Percentiles rank a stretch among this genome's conserved stretches.
Conservation (phyloP, 192 early-diverging fungal species). For the Coemansia reversa region DNA sequence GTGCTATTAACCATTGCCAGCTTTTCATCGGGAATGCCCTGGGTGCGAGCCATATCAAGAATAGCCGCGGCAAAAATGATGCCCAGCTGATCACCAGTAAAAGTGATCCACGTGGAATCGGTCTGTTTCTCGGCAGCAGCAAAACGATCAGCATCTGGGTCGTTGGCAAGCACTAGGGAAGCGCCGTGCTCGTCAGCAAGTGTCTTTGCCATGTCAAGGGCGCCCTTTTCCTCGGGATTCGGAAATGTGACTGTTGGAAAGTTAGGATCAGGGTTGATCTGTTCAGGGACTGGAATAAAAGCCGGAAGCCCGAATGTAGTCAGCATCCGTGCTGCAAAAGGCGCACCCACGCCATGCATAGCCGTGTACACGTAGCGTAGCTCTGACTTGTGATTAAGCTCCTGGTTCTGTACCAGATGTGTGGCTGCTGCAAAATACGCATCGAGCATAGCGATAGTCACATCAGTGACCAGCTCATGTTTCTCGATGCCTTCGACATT, state of each 20-base stretch:
- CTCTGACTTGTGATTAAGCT: conserved; percentile 14
- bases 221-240: conserved; percentile 89
- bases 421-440: conserved; percentile 70
- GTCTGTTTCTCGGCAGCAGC: conserved; percentile 80
- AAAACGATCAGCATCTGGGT: conserved; percentile 93
- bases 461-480: conserved; percentile 57
- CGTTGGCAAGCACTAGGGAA: conserved; percentile 82
- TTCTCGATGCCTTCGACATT: conserved; percentile 59
- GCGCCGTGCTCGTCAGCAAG: conserved; percentile 60
- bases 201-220: conserved; percentile 70
- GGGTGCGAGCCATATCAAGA: conserved; percentile 55
- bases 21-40: conserved; percentile 56
- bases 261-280: conserved; percentile 80
- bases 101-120: conserved; percentile 72
- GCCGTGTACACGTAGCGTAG: conserved; percentile 81
- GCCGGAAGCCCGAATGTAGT: conserved; percentile 68
- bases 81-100: conserved; percentile 91
- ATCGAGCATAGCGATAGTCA: conserved; percentile 61
- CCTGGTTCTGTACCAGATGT: conserved; percentile 20
- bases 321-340: conserved; percentile 70
- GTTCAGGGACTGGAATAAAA: conserved; percentile 64
- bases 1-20: conserved; percentile 83
- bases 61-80: conserved; percentile 70
- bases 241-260: conserved; percentile 89
- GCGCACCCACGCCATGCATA: conserved; percentile 92